Base-by-base conservation (phyloP, 148 eudicot species). In the Vaccinium macrocarpon region DNA sequence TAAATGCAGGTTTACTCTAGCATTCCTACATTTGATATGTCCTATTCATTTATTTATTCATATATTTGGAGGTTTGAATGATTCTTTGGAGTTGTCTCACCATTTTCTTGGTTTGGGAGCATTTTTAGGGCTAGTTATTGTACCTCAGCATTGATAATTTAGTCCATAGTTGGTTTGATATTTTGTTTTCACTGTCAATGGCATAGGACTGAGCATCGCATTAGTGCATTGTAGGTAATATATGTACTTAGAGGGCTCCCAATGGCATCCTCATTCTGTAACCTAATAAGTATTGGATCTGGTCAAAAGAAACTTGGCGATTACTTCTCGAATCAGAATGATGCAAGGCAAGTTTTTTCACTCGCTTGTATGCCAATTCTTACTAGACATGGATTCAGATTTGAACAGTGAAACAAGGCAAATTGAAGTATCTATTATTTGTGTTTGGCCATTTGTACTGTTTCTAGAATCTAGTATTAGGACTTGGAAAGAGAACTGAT, bases 241-340 rank as follows among this genome's bases (percentile, higher is more conserved):
- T 72, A 72, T 35, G 18, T 66, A 32, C 29, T 72, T 52, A 35
- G 51, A 42, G 23, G 23, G 52, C 79, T 38, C 21, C 70, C 52
- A 73, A 82, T 82, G 84, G 84, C 84, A 52, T n/a, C 70, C 19
- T 35, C 79, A 72, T 73, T 73, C 38, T 82, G 68, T 55, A 82
- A 35, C 84, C 7, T 38, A 19, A 73, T 49, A 42, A 25, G 15
- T 6, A 2, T 23, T 72, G 84, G 70, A 55, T 82, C 68, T 73
- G 84, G 35, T 8, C n/a, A 48, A 15, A 73, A 53, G 77, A 82
- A 29, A 21, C 84, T 82, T 19, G 7, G 4, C 18, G 23, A 71
- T 25, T 53, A 25, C 74, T 51, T n/a, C 51, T 49, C 13, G 23
- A 82, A 72, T 66, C 79, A 21, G 27, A n/a, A 23, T 6, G 35